phyloP scores from a whole-genome alignment of 176 grass and related monocot species.

The Aegilops longissima region DNA sequence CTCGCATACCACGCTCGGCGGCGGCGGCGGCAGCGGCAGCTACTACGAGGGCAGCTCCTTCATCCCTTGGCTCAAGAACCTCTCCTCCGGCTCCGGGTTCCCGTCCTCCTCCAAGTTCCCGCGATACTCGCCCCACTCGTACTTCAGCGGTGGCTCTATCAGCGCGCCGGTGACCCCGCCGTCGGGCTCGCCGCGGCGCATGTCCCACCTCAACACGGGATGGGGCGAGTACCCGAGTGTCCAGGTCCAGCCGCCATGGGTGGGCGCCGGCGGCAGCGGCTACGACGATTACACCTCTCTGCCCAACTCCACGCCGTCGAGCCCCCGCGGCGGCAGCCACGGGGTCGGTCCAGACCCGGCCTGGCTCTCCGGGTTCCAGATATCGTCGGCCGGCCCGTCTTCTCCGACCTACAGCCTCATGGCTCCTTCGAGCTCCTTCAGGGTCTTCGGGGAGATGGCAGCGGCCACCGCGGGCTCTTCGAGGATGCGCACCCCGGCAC shows the following conservation, averaged over 20 bases:
- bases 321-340: conserved; percentile 16
- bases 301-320: conserved; percentile 45
- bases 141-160: conserved; percentile 35
- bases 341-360: conserved; percentile 30
- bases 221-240: conserved; percentile 32
- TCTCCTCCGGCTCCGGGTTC: conserved; percentile 4
- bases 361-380: conserved; percentile 61
- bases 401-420: conserved; percentile 53
- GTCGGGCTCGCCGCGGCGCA: conserved; percentile 37
- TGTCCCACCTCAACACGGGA: conserved; percentile 27
- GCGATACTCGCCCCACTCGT: no score
- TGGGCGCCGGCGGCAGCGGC: neutral
- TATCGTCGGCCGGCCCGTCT: conserved; percentile 41
- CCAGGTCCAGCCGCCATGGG: conserved; percentile 38
- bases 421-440: conserved; percentile 48
- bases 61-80: conserved; percentile 68
- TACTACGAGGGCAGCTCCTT: conserved; percentile 31
- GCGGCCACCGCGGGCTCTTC: conserved; percentile 39
- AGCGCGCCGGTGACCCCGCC: conserved; percentile 73
- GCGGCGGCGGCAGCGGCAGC: conserved; percentile 34
- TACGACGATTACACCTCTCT: conserved; percentile 36
- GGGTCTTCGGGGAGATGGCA: conserved; percentile 32
- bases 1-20: conserved; percentile 44
- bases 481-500: conserved; percentile 38
- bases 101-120: conserved; percentile 44